Evolutionary conservation across 441 rosid species (phyloP).

Genomic region (Melastoma candidum): DNA sequence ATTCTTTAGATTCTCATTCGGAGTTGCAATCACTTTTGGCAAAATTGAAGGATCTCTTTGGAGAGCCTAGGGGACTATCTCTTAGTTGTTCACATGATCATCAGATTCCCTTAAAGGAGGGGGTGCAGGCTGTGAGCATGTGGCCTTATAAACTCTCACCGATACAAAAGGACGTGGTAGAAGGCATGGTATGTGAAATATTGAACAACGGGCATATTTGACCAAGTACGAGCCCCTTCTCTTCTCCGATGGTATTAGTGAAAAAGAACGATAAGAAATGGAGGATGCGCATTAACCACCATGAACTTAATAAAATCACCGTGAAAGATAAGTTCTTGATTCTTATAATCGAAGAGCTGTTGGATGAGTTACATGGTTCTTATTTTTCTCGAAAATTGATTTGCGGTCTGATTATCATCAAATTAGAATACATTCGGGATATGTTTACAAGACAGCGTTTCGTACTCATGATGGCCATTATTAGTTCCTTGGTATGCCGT

Average conservation of each 20-base stretch:
- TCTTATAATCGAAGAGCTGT: background rate
- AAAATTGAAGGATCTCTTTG: background rate
- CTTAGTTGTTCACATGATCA: slow-evolving; percentile 2
- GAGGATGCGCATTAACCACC: background rate
- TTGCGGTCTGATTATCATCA: background rate
- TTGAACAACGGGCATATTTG: background rate
- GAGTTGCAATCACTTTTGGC: background rate
- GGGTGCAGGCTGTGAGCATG: too few species aligned
- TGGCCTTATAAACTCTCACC: background rate
- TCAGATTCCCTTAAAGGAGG: background rate
- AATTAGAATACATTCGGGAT: background rate
- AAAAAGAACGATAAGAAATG: background rate
- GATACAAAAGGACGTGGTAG: background rate
- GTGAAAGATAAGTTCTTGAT: slow-evolving; percentile 1
- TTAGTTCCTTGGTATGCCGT: background rate
- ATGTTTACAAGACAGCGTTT: background rate
- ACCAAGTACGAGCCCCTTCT: background rate
- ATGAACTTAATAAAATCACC: background rate
- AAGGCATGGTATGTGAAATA: background rate
- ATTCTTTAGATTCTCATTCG: background rate
- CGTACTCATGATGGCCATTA: too few species aligned
- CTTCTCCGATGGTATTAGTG: background rate
- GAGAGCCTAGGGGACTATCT: slow-evolving; percentile 1
- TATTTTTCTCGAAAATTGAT: background rate
- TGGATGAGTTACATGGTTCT: background rate